Percentiles rank a stretch among this genome's conserved stretches.
phyloP scores from a whole-genome alignment of 148 eudicot species.

The Cornus florida region DNA sequence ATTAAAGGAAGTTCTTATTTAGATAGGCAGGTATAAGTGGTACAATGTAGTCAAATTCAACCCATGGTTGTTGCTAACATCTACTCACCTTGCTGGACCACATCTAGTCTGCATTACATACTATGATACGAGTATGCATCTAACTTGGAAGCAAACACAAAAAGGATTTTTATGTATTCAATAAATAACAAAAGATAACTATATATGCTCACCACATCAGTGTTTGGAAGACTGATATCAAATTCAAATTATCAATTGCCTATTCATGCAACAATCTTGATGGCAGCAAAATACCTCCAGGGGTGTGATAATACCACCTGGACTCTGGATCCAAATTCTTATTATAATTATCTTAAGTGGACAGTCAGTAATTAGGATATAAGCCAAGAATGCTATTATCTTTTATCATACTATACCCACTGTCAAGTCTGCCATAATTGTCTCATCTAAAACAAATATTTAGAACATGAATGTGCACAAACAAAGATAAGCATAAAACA shows the following conservation, averaged over 20 bases:
- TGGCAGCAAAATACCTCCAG: not conserved
- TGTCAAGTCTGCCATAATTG: not conserved
- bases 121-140: no score
- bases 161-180: not conserved
- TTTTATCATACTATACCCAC: not conserved
- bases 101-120: not conserved
- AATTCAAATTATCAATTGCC: not conserved
- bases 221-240: not conserved
- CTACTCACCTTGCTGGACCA: not conserved
- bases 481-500: not conserved
- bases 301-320: not conserved
- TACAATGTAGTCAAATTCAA: no score
- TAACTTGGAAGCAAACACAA: no score
- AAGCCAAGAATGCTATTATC: not conserved
- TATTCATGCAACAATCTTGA: not conserved
- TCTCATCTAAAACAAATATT: not conserved
- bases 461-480: not conserved
- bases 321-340: not conserved
- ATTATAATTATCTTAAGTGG: not conserved
- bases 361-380: not conserved
- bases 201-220: not conserved
- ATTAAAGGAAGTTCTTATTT: no score
- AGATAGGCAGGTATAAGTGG: no score
- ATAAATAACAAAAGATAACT: not conserved
- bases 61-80: no score